Base-by-base conservation (phyloP, 805 yeast species). In the Nakazawaea wyomingensis region DNA sequence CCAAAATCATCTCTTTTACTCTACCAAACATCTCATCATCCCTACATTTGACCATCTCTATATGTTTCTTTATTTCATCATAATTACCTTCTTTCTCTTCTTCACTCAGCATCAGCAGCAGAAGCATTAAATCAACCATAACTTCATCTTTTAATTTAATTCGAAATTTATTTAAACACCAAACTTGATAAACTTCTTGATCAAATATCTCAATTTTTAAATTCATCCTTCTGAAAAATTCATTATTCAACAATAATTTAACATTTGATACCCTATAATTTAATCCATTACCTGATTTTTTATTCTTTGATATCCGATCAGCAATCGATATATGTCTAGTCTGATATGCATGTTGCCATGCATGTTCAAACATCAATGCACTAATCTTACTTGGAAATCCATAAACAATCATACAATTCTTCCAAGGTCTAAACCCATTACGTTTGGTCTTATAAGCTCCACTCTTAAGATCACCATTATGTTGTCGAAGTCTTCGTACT, bases 351-450 rank as follows among this genome's bases (percentile, higher is more conserved):
- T 85, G 93, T 51, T 86, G 95, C 77, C 85, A 82, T 1, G 95
- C 90, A 60, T 84, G 89, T 54, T 87, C 96, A 59, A 86, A 86
- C 58, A 80, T 90, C 40, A 87, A 60, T 0, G 95, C 95, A 3
- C 81, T 61, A 3, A 80, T 67, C 47, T 76, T 78, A 5, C 79
- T 76, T 0, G 87, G 87, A 54, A 87, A 86, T 2, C 90, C 89
- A 53, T 82, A 67, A 0, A 87, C 83, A 2, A 80, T 52, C 43
- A 76, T 47, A 0, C 71, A 57, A 81, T 82, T 78, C 45, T 70
- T 74, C 96, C 96, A 86, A 0, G 95, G 96, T 41, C 91, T 60
- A 27, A 66, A 69, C 0, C 79, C 80, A 13, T 59, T 57, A 38
- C 66, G 61, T 50, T 71, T 79, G 0, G 96, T 86, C 36, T 77